Conservation (phyloP, 371 early-diverging fungal genomes). For the Parasitella parasitica region DNA sequence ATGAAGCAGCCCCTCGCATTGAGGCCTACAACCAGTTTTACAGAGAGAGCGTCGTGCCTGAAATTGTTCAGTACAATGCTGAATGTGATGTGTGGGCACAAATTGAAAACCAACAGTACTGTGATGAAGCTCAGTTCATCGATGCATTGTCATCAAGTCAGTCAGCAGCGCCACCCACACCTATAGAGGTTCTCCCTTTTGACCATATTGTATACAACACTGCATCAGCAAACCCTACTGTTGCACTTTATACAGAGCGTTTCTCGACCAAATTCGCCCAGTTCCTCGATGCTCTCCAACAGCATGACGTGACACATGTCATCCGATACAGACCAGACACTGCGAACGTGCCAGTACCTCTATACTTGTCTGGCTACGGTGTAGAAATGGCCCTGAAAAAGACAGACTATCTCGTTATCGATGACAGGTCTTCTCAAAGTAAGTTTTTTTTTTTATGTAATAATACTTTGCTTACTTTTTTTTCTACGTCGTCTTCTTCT, state of each 20-base stretch:
- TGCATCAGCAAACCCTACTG: constrained; percentile 3
- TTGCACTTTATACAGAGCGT: constrained; percentile 56
- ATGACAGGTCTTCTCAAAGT: constrained; percentile 72
- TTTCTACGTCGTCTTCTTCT: not conserved
- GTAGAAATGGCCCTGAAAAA: constrained; percentile 91
- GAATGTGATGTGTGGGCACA: constrained; percentile 74
- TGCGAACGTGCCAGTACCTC: constrained; percentile 13
- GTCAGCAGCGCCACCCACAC: constrained; percentile 13
- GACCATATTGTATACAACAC: constrained; percentile 19
- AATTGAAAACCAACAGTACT: constrained; percentile 60
- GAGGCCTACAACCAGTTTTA: constrained; percentile 82
- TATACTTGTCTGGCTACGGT: constrained; percentile 85
- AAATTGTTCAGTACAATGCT: constrained; percentile 40
- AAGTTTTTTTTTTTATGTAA: constrained; percentile 1
- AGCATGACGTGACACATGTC: constrained; percentile 39
- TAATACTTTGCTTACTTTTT: too few relatives aligned
- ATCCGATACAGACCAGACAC: constrained; percentile 54
- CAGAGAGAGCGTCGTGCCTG: constrained; percentile 55
- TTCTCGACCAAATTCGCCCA: constrained; percentile 41
- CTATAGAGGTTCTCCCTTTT: constrained; percentile 46
- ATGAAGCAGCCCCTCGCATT: constrained; percentile 73
- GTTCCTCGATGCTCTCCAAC: constrained; percentile 40
- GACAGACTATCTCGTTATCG: constrained; percentile 92
- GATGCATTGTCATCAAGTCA: constrained; percentile 18
- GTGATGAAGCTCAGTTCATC: constrained; percentile 43